These are phyloP conservation scores for Dioscorea cayenensis DNA, from an alignment of 116 monocot genomes.

Conservation along the genomic window DNA sequence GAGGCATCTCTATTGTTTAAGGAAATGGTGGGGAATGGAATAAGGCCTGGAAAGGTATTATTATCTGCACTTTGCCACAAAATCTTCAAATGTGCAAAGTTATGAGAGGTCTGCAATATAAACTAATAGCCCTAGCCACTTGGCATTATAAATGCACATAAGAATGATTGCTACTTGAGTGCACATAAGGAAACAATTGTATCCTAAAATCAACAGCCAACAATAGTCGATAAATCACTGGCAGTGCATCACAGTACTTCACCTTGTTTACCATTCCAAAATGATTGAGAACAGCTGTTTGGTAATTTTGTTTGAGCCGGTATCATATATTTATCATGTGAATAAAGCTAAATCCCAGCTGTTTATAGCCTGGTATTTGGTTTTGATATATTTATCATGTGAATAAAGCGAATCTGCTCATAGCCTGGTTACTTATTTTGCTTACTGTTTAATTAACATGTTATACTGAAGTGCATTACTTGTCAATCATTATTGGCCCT, in stretches of 20 bases:
- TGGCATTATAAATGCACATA: no score
- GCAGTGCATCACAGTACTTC: no score
- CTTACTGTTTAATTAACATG: not conserved
- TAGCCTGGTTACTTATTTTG: no score
- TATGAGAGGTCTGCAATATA: not conserved
- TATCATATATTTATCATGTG: not conserved
- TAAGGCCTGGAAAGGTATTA: slow-evolving; percentile 84
- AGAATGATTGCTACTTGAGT: no score
- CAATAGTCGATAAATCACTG: no score
- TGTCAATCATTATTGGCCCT: not conserved
- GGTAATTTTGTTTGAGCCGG: not conserved
- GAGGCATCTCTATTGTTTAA: slow-evolving; percentile 70
- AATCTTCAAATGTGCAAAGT: not conserved
- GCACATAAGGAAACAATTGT: no score
- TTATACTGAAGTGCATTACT: not conserved
- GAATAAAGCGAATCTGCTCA: no score
- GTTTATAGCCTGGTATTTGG: not conserved
- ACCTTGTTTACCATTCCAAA: no score
- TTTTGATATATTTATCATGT: no score
- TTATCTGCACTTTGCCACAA: not conserved
- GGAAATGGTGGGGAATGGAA: slow-evolving; percentile 84
- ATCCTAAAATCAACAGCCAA: no score
- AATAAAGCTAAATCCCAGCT: not conserved
- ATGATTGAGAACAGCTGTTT: not conserved
- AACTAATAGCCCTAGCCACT: no score